Evolutionary conservation across 2,329 filamentous ascomycete genomes (phyloP).

Genomic region (Pseudogymnoascus sp.): DNA sequence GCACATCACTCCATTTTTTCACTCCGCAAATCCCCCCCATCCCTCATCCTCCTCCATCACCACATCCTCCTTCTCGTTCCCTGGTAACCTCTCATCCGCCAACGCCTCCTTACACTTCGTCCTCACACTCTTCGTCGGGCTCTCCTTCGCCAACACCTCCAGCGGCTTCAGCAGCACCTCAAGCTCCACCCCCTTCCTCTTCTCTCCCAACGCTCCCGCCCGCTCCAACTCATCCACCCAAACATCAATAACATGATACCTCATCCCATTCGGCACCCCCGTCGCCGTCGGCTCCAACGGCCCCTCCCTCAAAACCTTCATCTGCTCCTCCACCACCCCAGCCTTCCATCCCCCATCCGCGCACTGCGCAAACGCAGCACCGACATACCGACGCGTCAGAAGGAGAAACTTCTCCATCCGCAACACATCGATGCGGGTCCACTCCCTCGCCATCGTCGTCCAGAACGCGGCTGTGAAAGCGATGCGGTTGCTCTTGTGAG

Average conservation of each 20-base stretch:
- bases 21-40: conserved; percentile 28
- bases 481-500: conserved; percentile 40
- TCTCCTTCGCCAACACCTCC: conserved; percentile 36
- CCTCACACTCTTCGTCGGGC: conserved; percentile 65
- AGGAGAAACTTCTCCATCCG: conserved; percentile 91
- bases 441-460: conserved; percentile 61
- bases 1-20: conserved; percentile 5
- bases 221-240: conserved; percentile 86
- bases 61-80: conserved; percentile 42
- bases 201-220: conserved; percentile 44
- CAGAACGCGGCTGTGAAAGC: conserved; percentile 57
- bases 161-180: conserved; percentile 37
- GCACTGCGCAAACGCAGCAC: conserved; percentile 53
- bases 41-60: conserved; percentile 31
- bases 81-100: conserved; percentile 64
- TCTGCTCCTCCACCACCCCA: conserved; percentile 33
- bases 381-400: conserved; percentile 70
- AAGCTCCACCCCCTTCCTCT: conserved; percentile 28
- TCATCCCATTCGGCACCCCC: conserved; percentile 68
- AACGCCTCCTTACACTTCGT: conserved; percentile 61
- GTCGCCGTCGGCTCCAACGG: conserved; percentile 36
- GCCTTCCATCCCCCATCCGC: conserved; percentile 30
- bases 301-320: conserved; percentile 38
- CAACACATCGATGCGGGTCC: conserved; percentile 62
- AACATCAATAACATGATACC: conserved; percentile 81